These are phyloP conservation scores for Termitomyces sp. DNA, from an alignment of 768 basidiomycete genomes.

Conservation along the genomic window DNA sequence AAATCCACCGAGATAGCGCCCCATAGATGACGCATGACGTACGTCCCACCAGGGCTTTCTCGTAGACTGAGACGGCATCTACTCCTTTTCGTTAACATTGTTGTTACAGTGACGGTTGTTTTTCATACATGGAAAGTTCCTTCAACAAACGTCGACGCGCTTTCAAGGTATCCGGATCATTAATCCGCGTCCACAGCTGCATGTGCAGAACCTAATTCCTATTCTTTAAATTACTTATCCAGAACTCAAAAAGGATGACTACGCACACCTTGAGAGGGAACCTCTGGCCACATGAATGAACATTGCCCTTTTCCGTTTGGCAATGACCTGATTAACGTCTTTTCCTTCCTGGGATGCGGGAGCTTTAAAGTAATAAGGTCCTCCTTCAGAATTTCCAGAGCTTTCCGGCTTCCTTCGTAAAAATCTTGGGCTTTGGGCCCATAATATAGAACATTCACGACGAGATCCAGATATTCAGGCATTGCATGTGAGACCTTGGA, in stretches of 20 bases:
- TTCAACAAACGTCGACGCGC: slow-evolving; percentile 10
- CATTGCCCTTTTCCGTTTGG: slow-evolving; percentile 19
- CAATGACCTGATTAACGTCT: slow-evolving; percentile 22
- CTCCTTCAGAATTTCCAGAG: slow-evolving; percentile 19
- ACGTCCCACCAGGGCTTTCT: slow-evolving; percentile 4
- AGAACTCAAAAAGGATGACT: not conserved
- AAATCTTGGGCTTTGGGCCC: slow-evolving; percentile 31
- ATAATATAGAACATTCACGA: slow-evolving; percentile 26
- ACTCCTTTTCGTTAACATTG: not conserved
- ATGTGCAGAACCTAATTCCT: slow-evolving; percentile 15
- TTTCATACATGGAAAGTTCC: slow-evolving; percentile 24
- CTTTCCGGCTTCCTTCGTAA: slow-evolving; percentile 20
- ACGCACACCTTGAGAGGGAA: not conserved
- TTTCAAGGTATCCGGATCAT: slow-evolving; percentile 4
- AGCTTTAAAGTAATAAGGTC: slow-evolving; percentile 32
- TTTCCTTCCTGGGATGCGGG: slow-evolving; percentile 31
- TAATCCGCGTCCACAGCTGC: slow-evolving; percentile 10
- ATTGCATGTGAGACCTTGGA: not conserved
- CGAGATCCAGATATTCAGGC: slow-evolving; percentile 15
- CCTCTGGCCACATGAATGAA: slow-evolving; percentile 15
- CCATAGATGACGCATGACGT: not conserved
- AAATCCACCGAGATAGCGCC: not conserved
- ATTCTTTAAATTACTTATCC: not conserved
- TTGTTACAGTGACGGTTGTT: not conserved
- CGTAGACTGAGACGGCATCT: slow-evolving; percentile 4